Evolutionary conservation across 164 flowering plant species (phyloP).

Genomic region (Macadamia tetraphylla): DNA sequence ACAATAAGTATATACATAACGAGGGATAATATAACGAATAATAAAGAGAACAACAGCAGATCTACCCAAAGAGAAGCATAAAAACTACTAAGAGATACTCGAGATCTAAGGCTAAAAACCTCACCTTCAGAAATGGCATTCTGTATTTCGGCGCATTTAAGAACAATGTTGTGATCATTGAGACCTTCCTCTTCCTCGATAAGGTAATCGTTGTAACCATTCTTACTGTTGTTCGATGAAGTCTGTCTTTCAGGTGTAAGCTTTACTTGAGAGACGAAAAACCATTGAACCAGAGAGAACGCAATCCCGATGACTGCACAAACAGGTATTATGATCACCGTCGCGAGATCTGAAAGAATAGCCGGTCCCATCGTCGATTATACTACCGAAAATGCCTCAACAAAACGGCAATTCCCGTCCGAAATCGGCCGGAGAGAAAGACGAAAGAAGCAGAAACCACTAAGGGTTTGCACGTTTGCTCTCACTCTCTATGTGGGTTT

Average conservation of each 20-base stretch:
- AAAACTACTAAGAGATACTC: background rate
- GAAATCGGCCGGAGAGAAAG: constrained; percentile 1
- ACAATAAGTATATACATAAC: background rate
- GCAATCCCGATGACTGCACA: constrained; percentile 56
- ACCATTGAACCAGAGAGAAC: constrained; percentile 52
- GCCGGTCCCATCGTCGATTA: constrained; percentile 22
- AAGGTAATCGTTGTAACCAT: constrained; percentile 37
- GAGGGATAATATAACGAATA: no score
- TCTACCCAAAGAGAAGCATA: background rate
- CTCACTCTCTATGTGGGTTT: no score
- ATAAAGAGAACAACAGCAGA: background rate
- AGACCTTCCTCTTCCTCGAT: constrained; percentile 67
- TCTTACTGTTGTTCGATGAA: constrained; percentile 23
- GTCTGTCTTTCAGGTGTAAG: constrained; percentile 29
- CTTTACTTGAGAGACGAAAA: constrained; percentile 45
- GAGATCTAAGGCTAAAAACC: constrained; percentile 6
- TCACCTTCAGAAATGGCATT: constrained; percentile 64
- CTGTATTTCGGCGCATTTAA: constrained; percentile 63
- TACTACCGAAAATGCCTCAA: background rate
- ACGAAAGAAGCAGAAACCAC: background rate
- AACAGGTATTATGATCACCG: constrained; percentile 51
- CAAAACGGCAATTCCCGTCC: background rate
- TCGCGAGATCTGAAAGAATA: constrained; percentile 42
- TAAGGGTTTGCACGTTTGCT: no score
- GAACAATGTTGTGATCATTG: constrained; percentile 54